Evolutionary conservation across 2,329 filamentous ascomycete genomes (phyloP).

Genomic region (Ceratocystis ficicola): DNA sequence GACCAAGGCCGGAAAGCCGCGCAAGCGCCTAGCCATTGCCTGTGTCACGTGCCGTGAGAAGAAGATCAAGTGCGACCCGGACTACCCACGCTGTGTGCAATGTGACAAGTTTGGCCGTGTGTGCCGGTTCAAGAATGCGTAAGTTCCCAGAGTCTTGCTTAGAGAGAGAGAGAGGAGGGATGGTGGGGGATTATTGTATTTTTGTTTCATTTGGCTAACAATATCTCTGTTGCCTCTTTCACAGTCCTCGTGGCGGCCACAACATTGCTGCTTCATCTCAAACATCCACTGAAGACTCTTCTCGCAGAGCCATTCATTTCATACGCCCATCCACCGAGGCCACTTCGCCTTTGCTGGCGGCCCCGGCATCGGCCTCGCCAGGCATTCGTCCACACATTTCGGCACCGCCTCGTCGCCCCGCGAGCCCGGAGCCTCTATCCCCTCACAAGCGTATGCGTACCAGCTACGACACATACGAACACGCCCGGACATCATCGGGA

Average conservation of each 20-base stretch:
- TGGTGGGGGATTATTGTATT: too few relatives aligned
- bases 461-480: conserved; percentile 34
- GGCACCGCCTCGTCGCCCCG: background rate
- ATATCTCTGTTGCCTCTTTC: background rate
- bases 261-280: conserved; percentile 45
- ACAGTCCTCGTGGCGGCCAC: conserved; percentile 45
- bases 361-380: background rate
- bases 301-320: background rate
- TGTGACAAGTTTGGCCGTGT: conserved; percentile 81
- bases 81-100: conserved; percentile 74
- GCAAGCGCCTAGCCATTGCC: conserved; percentile 83
- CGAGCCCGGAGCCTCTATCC: conserved; percentile 27
- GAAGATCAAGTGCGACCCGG: conserved; percentile 94
- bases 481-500: background rate
- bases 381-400: background rate
- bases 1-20: conserved; percentile 85
- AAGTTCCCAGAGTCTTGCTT: conserved; percentile 33
- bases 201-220: background rate
- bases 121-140: conserved; percentile 80
- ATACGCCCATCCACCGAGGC: conserved; percentile 9
- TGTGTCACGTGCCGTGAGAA: conserved; percentile 89
- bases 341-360: background rate
- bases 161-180: too few relatives aligned
- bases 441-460: conserved; percentile 40
- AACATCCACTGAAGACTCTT: conserved; percentile 28